Percentiles rank a stretch among this genome's conserved stretches.
Conservation (phyloP, 306 rosid genomes). For the Lagenaria siceraria region DNA sequence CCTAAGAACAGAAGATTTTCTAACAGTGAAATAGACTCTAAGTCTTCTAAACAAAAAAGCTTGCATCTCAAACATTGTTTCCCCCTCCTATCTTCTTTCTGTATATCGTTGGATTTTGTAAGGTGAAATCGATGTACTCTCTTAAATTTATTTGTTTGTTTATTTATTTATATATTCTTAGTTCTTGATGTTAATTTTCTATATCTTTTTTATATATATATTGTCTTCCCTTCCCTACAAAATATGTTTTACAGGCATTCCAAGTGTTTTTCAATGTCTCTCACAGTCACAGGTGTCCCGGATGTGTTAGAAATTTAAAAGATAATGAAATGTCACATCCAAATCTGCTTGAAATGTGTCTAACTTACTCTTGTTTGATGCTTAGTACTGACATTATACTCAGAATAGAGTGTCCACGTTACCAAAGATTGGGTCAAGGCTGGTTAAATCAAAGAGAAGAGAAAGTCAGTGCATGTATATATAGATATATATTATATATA, state of each 20-base stretch:
- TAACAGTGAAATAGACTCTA: too few relatives aligned
- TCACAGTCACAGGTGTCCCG: not conserved
- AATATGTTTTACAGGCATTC: not conserved
- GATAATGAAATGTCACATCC: not conserved
- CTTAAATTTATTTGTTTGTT: too few relatives aligned
- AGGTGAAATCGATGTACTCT: not conserved
- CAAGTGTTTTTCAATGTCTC: not conserved
- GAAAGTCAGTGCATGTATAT: not conserved
- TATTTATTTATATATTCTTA: not conserved
- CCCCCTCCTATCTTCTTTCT: not conserved
- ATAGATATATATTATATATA: not conserved
- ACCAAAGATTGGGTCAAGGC: not conserved
- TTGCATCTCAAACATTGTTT: not conserved
- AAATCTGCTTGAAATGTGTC: not conserved
- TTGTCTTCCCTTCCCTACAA: not conserved
- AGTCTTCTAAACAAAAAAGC: not conserved
- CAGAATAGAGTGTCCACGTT: not conserved
- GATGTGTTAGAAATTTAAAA: not conserved
- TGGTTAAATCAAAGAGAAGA: not conserved
- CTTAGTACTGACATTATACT: not conserved
- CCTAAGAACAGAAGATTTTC: too few relatives aligned
- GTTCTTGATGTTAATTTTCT: not conserved
- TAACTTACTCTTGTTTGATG: not conserved
- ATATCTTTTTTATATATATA: too few relatives aligned
- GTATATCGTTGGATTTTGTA: not conserved